Conservation (phyloP, 495 filamentous ascomycete genomes). For the Aspergillus taichungensis region DNA sequence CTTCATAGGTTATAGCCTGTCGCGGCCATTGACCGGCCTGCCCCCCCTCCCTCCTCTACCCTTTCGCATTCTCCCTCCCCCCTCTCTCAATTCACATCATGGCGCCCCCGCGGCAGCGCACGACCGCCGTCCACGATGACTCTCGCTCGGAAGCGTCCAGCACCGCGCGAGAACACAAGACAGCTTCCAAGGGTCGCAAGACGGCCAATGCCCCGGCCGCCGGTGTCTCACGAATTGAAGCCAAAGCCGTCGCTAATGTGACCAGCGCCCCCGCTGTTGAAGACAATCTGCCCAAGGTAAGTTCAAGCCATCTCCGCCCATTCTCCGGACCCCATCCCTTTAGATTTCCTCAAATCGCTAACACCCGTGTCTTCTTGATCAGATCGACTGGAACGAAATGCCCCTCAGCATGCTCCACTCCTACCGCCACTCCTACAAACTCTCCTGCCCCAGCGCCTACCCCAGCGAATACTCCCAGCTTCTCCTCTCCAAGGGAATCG, state of each 20-base stretch:
- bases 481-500: conserved; percentile 64
- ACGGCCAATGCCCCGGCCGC: conserved; percentile 8
- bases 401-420: conserved; percentile 64
- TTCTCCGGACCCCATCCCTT: neutral
- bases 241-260: conserved; percentile 19
- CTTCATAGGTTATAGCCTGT: neutral
- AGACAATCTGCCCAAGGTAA: conserved; percentile 29
- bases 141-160: conserved; percentile 48
- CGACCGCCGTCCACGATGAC: conserved; percentile 38
- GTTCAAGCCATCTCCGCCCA: conserved; percentile 4
- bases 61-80: neutral
- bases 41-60: neutral
- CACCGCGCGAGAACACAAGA: conserved; percentile 37
- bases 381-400: conserved; percentile 74
- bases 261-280: conserved; percentile 28
- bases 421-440: conserved; percentile 70
- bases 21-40: conserved; percentile 1
- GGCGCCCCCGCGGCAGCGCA: conserved; percentile 41
- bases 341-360: conserved; percentile 2
- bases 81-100: conserved; percentile 15
- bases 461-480: conserved; percentile 61
- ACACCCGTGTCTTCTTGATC: conserved; percentile 1
- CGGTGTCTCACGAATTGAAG: conserved; percentile 2
- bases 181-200: conserved; percentile 27
- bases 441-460: conserved; percentile 62